Evolutionary conservation across 495 filamentous ascomycete genomes (phyloP), one percentile per base, ranked within the genome.

Genomic region (Bryoglossum gracile): DNA sequence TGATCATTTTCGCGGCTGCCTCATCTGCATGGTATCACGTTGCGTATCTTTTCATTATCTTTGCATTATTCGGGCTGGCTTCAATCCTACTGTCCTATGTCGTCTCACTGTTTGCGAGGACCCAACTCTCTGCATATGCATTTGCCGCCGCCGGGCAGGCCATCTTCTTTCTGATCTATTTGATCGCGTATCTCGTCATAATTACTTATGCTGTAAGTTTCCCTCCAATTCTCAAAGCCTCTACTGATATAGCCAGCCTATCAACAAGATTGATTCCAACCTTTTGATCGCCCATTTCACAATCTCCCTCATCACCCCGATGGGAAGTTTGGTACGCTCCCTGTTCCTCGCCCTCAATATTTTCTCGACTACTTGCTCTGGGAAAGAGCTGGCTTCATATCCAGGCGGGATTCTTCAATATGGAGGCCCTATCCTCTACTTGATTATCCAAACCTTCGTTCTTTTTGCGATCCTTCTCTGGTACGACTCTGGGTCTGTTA

Each of bases 381-480:
- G 73, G 24, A 67, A 80, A 18, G 32, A 70, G 13, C 63, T 86
- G 18, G 77, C 80, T 10, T 65, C 73, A 1, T 82, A 89, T 59
- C 84, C 87, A 0, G 87, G 79, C 4, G 77, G 69, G 2, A 80
- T 92, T 39, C 72, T 71, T 1, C 71, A 84, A 35, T 95, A 86
- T 59, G 88, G 88, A 37, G 82, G 82, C 0, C 85, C 87, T 3
- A 87, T 94, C 42, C 61, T 85, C 3, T 89, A 90, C 54, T 72
- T 92, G 13, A 73, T 87, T 37, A 23, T 80, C 0, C 88, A 94
- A 58, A 75, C 74, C 0, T 57, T 84, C 18, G 25, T 84, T 21
- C 71, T 90, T 3, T 86, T 89, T 54, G 62, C 65, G 3, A 53
- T 86, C 21, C 72, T 92, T 1, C 62, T 94, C 19, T 87, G 82